These are phyloP conservation scores for Sclerospora graminicola DNA, from an alignment of 352 stramenopile species.

Conservation along the genomic window DNA sequence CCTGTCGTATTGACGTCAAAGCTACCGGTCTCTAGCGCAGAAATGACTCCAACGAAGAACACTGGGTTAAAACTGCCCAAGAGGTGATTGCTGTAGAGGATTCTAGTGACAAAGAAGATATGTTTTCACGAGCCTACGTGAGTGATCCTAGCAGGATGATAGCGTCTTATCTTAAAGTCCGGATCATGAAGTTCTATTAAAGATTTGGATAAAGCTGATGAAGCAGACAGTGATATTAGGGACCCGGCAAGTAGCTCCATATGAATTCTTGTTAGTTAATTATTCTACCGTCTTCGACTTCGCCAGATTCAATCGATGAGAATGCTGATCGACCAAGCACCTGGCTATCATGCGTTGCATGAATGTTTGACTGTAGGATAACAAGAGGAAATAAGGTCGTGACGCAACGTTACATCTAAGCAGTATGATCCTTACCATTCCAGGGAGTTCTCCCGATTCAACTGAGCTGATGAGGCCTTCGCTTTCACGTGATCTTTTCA, in stretches of 20 bases:
- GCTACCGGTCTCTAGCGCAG: too few species aligned
- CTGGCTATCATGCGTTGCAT: slow-evolving; percentile 13
- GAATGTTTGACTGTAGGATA: slow-evolving; percentile 10
- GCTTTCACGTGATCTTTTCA: slow-evolving; percentile 1
- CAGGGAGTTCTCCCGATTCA: slow-evolving; percentile 44
- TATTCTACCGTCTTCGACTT: too few species aligned
- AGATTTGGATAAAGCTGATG: too few species aligned
- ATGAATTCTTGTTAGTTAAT: not conserved
- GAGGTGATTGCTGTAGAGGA: too few species aligned
- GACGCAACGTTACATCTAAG: not conserved
- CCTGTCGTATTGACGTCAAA: too few species aligned
- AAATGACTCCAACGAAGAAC: not conserved
- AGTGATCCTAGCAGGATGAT: slow-evolving; percentile 1
- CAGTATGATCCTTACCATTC: too few species aligned
- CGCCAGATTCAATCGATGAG: too few species aligned
- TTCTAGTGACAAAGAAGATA: slow-evolving; percentile 4
- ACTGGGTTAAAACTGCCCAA: slow-evolving; percentile 3
- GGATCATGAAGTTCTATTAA: slow-evolving; percentile 15
- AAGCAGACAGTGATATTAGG: slow-evolving; percentile 5
- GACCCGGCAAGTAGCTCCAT: slow-evolving; percentile 1
- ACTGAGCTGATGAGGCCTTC: slow-evolving; percentile 18
- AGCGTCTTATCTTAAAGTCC: slow-evolving; percentile 2
- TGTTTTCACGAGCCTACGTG: not conserved
- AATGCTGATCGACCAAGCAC: slow-evolving; percentile 9
- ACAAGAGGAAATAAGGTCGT: too few species aligned